A percentile compares a stretch with the other conserved stretches of the same genome.
phyloP scores from a whole-genome alignment of 305 asterid species.

The Stenogyne calaminthoides region DNA sequence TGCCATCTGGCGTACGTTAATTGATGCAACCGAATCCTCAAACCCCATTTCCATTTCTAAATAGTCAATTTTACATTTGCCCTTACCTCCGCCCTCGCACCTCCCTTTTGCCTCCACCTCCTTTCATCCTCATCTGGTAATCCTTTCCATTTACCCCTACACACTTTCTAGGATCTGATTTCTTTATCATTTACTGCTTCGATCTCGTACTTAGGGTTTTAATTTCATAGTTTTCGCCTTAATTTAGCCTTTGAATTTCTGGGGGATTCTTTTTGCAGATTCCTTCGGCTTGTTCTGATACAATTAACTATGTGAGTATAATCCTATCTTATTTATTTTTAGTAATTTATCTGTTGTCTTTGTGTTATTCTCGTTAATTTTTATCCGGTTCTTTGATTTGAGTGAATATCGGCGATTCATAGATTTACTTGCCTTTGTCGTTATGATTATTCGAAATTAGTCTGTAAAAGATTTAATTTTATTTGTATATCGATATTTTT shows the following conservation, averaged over 20 bases:
- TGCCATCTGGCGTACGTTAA: constrained; percentile 31
- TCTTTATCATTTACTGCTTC: neutral
- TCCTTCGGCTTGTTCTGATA: constrained; percentile 23
- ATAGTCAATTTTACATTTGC: constrained; percentile 27
- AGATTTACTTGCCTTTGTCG: neutral
- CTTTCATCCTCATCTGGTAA: constrained; percentile 32
- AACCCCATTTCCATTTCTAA: neutral
- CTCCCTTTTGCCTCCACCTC: constrained; percentile 11
- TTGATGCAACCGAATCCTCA: constrained; percentile 1
- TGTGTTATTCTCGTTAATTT: neutral
- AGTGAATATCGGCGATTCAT: constrained; percentile 4
- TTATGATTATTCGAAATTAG: neutral
- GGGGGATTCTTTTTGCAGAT: constrained; percentile 37
- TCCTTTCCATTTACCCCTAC: constrained; percentile 10
- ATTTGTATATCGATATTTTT: neutral
- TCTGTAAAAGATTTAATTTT: neutral
- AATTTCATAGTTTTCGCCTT: neutral
- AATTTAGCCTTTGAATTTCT: constrained; percentile 21
- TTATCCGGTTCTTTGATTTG: neutral
- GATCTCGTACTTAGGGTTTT: constrained; percentile 32
- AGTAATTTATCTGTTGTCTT: neutral
- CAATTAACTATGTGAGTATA: constrained; percentile 41
- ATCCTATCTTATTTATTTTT: neutral
- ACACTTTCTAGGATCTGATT: constrained; percentile 32
- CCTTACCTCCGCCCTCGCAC: constrained; percentile 12